Conservation (phyloP, 257 asterid species). For the Solanum clarkiae region DNA sequence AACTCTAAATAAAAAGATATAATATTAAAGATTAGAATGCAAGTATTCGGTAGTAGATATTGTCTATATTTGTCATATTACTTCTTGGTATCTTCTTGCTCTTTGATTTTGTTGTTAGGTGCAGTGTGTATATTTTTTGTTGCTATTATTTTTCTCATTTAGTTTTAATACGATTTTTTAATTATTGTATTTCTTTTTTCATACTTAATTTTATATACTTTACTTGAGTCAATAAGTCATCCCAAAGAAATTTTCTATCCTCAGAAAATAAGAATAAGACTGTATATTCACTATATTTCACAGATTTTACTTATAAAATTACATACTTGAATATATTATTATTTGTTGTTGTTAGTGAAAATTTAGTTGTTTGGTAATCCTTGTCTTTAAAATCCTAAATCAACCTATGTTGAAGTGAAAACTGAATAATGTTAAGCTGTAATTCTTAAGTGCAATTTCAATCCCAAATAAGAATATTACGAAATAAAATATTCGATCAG, state of each 20-base stretch:
- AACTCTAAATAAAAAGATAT: background rate
- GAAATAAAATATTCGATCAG: background rate
- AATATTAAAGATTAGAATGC: background rate
- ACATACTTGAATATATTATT: background rate
- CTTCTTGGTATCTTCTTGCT: background rate
- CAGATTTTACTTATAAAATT: rapidly evolving
- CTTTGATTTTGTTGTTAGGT: background rate
- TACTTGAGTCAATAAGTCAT: background rate
- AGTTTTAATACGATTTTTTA: background rate
- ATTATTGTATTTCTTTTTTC: background rate
- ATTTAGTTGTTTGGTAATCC: background rate
- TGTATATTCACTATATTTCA: rapidly evolving
- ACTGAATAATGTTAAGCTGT: background rate
- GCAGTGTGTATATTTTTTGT: background rate
- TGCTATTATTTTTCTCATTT: background rate
- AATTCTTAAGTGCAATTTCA: background rate
- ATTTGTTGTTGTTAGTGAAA: background rate
- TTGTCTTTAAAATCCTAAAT: background rate
- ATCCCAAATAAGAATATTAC: background rate
- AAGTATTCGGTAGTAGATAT: background rate
- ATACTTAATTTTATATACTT: background rate
- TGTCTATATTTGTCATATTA: background rate
- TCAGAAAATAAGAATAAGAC: background rate
- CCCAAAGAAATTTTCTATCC: background rate
- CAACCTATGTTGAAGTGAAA: background rate